A percentile compares a stretch with the other conserved stretches of the same genome.
phyloP scores from a whole-genome alignment of 2,329 filamentous ascomycete genomes.

The Trichoderma polysporum region DNA sequence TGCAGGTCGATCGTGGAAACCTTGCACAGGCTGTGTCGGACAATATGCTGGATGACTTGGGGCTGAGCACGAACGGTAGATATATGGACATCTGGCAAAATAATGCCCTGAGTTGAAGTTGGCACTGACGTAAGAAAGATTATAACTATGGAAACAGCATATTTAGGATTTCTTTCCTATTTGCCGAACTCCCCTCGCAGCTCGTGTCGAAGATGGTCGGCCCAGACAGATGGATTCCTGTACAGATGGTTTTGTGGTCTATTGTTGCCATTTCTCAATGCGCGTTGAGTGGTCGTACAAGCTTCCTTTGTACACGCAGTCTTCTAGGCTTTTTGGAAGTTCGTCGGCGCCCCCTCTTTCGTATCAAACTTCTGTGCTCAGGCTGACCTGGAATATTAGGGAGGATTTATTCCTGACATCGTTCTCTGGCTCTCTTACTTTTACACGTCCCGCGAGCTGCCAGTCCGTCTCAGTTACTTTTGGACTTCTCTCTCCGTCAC shows the following conservation, averaged over 20 bases:
- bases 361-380: background rate
- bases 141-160: conserved; percentile 10
- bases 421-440: conserved; percentile 12
- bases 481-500: conserved; percentile 10
- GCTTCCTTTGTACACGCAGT: conserved; percentile 12
- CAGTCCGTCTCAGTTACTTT: conserved; percentile 9
- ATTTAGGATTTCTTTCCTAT: conserved; percentile 1
- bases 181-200: conserved; percentile 10
- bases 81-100: background rate
- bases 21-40: conserved; percentile 12
- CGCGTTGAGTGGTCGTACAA: conserved; percentile 1
- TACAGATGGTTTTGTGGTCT: conserved; percentile 13
- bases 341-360: background rate
- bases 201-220: conserved; percentile 13
- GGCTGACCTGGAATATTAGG: background rate
- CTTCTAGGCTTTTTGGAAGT: conserved; percentile 4
- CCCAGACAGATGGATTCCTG: conserved; percentile 8
- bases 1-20: conserved; percentile 9
- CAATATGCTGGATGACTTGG: conserved; percentile 9
- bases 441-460: conserved; percentile 7
- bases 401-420: conserved; percentile 11
- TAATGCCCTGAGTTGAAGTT: background rate
- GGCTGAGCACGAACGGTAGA: conserved; percentile 4
- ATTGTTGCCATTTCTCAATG: conserved; percentile 2
- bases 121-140: background rate